Evolutionary conservation across 2,329 filamentous ascomycete species (phyloP).

Genomic region (Coleophoma eucalyptorum): DNA sequence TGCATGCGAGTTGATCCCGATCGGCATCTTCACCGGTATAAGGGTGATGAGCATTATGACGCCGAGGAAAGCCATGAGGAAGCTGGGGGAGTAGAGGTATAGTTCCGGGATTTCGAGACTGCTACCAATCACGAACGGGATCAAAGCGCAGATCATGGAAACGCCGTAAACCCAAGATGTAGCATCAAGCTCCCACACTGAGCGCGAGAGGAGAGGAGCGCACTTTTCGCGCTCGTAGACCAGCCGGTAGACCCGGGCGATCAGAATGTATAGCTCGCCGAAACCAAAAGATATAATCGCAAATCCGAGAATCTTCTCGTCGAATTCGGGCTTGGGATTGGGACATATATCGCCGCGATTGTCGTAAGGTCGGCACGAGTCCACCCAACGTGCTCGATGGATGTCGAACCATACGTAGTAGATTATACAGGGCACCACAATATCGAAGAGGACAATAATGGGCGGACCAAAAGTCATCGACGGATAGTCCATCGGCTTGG

Average conservation of each 20-base stretch:
- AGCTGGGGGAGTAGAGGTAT: constrained; percentile 59
- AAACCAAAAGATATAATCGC: constrained; percentile 15
- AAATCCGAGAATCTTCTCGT: constrained; percentile 15
- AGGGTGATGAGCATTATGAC: constrained; percentile 74
- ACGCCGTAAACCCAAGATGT: constrained; percentile 18
- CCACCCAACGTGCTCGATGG: constrained; percentile 8
- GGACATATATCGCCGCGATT: constrained; percentile 6
- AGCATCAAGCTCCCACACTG: constrained; percentile 17
- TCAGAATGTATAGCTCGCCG: constrained; percentile 15
- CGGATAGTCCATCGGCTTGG: constrained; percentile 15
- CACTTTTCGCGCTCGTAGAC: constrained; percentile 11
- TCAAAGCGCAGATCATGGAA: constrained; percentile 15
- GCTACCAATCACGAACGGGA: constrained; percentile 16
- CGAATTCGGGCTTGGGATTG: constrained; percentile 11
- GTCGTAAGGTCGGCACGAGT: constrained; percentile 7
- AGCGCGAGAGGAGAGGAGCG: constrained; percentile 16
- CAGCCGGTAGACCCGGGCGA: constrained; percentile 11
- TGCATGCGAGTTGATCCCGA: constrained; percentile 18
- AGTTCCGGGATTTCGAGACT: constrained; percentile 12
- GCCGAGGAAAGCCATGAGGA: constrained; percentile 77
- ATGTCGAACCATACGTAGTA: constrained; percentile 16
- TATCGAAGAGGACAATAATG: constrained; percentile 16
- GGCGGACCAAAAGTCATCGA: constrained; percentile 17
- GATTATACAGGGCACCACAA: constrained; percentile 17
- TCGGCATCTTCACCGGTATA: constrained; percentile 67